Evolutionary conservation across 768 basidiomycete species (phyloP), one percentile per base, ranked within the genome.

Genomic region (Lactarius pseudohatsudake): DNA sequence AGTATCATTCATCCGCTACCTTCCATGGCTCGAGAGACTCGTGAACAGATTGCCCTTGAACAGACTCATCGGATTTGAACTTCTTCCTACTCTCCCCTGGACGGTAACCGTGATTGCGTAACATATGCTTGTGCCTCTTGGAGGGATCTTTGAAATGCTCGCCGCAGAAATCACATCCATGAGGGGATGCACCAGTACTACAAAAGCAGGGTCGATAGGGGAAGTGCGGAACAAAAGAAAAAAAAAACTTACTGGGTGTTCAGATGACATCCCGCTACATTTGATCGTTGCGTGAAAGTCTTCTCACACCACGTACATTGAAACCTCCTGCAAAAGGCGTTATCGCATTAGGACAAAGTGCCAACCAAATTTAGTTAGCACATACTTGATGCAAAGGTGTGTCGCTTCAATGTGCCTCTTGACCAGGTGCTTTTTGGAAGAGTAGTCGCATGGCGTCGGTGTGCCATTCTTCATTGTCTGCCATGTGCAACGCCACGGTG

Each of bases 381-480:
- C 85, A 66, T 67, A 86, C 88, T 84, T 86, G 70, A 84, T 79
- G 59, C 82, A 79, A 56, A 90, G 73, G 72, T 89, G 88, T 16
- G 82, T 84, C 10, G 84, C 83, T 74, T 86, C 81, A 57, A 90
- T 80, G 73, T 90, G 88, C 32, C 88, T 81, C 74, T 88, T 88
- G 65, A 89, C 85, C 53, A 87, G 79, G 72, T 88, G 87, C 74
- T 85, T 87, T 72, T 86, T 85, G 30, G 81, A 77, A 40, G 73
- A 72, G 67, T 84, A 84, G 26, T 76, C 73, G 68, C 83, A 85
- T 55, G 70, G 72, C 41, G 72, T 72, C 36, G 72, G 74, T 69
- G 65, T 77, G 62, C 73, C 76, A 63, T 69, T 72, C 64, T 71
- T 72, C 56, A 75, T 73, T 16, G 77, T 76, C 55, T 74, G 70